Conservation (phyloP, 306 rosid species). For the Malus fusca region DNA sequence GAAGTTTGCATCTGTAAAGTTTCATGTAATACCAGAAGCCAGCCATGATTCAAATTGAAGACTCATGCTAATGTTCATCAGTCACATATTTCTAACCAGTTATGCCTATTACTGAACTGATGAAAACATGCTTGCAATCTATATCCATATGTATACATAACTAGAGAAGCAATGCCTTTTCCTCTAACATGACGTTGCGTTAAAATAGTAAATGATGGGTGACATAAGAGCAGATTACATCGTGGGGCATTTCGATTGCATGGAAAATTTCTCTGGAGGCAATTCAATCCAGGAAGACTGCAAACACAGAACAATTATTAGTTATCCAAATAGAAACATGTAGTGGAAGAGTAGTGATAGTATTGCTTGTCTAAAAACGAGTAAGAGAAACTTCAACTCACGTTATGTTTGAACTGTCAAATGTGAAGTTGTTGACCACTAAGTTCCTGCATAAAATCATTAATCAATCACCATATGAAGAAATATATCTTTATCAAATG, state of each 20-base stretch:
- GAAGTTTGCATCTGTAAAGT: conserved; percentile 20
- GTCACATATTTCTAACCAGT: background rate
- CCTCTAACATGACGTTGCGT: background rate
- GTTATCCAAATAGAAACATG: background rate
- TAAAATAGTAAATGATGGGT: background rate
- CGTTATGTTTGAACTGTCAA: conserved; percentile 7
- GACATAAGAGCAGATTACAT: background rate
- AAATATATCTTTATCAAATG: background rate
- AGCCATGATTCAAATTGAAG: background rate
- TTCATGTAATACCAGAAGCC: too few relatives aligned
- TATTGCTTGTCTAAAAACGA: background rate
- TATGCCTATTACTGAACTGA: background rate
- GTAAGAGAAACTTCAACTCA: background rate
- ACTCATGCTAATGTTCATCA: background rate
- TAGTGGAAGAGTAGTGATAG: background rate
- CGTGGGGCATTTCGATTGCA: conserved; percentile 12
- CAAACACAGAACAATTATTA: background rate
- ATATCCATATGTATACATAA: too few relatives aligned
- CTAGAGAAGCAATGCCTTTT: background rate
- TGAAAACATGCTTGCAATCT: too few relatives aligned
- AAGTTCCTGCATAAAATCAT: conserved; percentile 18
- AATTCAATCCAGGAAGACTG: conserved; percentile 19
- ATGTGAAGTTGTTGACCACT: conserved; percentile 25
- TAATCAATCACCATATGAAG: background rate
- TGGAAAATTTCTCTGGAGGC: conserved; percentile 19